Base-by-base conservation (phyloP, 352 stramenopile species). In the Phytophthora pistaciae region DNA sequence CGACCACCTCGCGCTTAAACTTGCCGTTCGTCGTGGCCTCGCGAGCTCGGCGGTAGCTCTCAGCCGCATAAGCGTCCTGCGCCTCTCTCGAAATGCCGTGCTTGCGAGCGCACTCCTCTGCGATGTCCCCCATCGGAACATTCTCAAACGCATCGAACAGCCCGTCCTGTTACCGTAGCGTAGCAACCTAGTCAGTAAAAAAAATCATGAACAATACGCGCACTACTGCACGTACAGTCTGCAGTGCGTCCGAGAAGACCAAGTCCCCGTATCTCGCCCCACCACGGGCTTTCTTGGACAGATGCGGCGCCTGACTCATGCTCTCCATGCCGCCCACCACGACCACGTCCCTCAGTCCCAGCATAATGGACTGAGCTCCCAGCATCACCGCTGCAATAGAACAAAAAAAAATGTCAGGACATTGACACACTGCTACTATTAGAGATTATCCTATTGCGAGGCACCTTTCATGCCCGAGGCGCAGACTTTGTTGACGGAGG, bases 401-500 rank as follows among this genome's bases (percentile, higher is more conserved):
- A 20, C 1, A 4, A 20, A 20, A 40, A 58, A 10, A n/a, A 38
- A 5, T 8, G 11, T 49, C 27, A 25, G n/a, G 31, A n/a, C 25
- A 21, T 11, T 44, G 3, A 9, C 6, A 16, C 38, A 50, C 8
- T 21, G 20, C 20, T 27, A 25, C 8, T 18, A 40, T 50, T 18
- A 14, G 18, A 2, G 25, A 29, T 29, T 31, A 52, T n/a, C 53
- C 4, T 60, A 13, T 7, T 40, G 25, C 9, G 56, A 9, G 33
- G 11, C 52, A 88, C 81, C 79, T 75, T 98, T 98, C 90, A 98
- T 96, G 55, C 93, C 93, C 1, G 82, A 96, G 5, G 93, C 97
- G 78, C 98, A 99, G 21, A 99, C 97, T 81, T 99, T 99, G 84
- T 99, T 99, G n/a, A 99, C 85, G 1, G 94, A 98, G 20, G 95